Base-by-base conservation (phyloP, 352 stramenopile genomes). In the Phytophthora fragariae region DNA sequence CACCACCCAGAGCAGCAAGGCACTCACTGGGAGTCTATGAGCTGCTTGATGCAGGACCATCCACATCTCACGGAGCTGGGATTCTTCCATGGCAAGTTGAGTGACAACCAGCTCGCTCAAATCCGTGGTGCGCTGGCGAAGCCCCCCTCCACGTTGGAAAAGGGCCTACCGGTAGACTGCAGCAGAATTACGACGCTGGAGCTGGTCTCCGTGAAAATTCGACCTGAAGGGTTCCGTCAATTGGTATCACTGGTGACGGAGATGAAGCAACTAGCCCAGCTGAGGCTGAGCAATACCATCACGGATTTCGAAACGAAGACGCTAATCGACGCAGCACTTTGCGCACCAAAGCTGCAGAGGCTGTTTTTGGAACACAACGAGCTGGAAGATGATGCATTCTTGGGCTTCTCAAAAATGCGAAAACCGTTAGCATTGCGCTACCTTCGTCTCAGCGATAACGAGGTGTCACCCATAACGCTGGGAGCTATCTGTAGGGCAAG, bases 301-400 rank as follows among this genome's bases (percentile, higher is more conserved):
- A 58, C 82, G 7, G 79, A 91, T 63, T 88, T 93, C 15, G 79
- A 91, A 47, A 89, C 85, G 15, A 81, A 76, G 15, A 21, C 68
- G 33, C 80, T 93, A 2, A 53, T 94, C 9, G 75, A 86, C 35
- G 73, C 62, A 41, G 58, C 81, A 35, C 70, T 92, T 35, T 57
- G 56, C 27, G 70, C 71, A 27, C 70, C 76, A 7, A 74, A 63
- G 4, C 72, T 94, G 1, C 56, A 83, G 39, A 66, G 65, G 0
- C 72, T 96, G 10, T 92, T 85, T 9, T 62, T 96, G 33, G 87
- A 94, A 59, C 87, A 96, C 64, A 94, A 93, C 46, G 86, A 94
- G 31, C 72, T 96, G 10, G 83, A 90, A 61, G 87, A 94, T 67
- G 79, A 88, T 41, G 79, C 84, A 21, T 92, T 96, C 39, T 35